Conservation (phyloP, 768 basidiomycete species). For the Lactifluus volemus region DNA sequence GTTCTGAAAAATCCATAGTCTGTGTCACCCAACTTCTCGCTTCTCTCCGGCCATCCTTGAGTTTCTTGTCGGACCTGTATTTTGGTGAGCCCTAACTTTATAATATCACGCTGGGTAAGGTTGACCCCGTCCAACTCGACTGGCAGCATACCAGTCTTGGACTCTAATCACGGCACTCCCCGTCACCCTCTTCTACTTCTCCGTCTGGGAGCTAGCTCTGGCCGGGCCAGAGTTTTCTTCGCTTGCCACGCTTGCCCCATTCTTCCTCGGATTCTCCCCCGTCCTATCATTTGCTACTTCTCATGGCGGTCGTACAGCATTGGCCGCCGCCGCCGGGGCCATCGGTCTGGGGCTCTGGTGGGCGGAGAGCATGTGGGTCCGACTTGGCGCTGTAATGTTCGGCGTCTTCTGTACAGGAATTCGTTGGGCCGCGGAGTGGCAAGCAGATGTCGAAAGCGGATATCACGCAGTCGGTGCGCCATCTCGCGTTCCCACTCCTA, state of each 20-base stretch:
- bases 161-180: slow-evolving; percentile 73
- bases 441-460: slow-evolving; percentile 1
- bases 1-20: background rate
- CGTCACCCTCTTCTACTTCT: slow-evolving; percentile 84
- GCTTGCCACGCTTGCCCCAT: slow-evolving; percentile 24
- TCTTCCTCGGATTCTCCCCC: too few relatives aligned
- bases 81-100: slow-evolving; percentile 40
- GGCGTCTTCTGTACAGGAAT: slow-evolving; percentile 12
- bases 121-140: background rate
- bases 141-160: slow-evolving; percentile 70
- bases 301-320: slow-evolving; percentile 2
- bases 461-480: slow-evolving; percentile 15
- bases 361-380: slow-evolving; percentile 17
- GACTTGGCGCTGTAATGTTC: slow-evolving; percentile 13
- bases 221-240: slow-evolving; percentile 75
- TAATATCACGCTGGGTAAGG: background rate
- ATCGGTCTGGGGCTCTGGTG: slow-evolving; percentile 17
- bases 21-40: background rate
- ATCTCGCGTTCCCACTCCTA: background rate
- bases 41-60: background rate
- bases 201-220: slow-evolving; percentile 82
- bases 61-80: slow-evolving; percentile 41
- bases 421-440: slow-evolving; percentile 18
- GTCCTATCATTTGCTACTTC: background rate
- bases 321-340: slow-evolving; percentile 1